These are phyloP conservation scores for Aspergillus pseudoglaucus DNA, from an alignment of 2,329 filamentous ascomycete genomes.

Conservation along the genomic window DNA sequence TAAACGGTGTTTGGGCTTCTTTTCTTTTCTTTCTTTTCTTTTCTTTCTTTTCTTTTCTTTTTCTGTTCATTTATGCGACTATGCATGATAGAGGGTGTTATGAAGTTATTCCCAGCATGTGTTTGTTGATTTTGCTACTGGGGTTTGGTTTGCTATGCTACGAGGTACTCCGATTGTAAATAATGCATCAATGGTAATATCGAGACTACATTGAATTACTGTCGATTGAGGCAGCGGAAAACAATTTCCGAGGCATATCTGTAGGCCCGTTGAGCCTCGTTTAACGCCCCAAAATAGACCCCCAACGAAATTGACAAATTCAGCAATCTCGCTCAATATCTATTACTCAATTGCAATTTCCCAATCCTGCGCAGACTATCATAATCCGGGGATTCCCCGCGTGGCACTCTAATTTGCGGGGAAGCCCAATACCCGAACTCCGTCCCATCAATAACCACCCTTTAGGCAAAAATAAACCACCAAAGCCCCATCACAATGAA, in stretches of 20 bases:
- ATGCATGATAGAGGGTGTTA: background rate
- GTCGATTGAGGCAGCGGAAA: background rate
- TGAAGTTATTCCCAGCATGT: background rate
- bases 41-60: no score
- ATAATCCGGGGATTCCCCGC: background rate
- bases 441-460: background rate
- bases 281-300: no score
- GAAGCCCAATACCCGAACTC: background rate
- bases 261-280: no score
- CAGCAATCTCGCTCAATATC: no score
- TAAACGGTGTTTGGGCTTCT: constrained; percentile 5
- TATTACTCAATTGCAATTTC: no score
- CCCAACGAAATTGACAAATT: no score
- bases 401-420: background rate
- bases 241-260: background rate
- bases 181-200: no score
- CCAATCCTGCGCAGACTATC: no score
- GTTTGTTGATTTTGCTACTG: background rate
- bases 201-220: no score
- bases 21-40: background rate
- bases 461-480: background rate
- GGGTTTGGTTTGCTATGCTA: no score
- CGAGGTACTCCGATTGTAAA: no score
- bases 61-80: background rate
- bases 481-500: background rate